phyloP scores from a whole-genome alignment of 169 alveolate species.

The Cardiosporidium cionae region DNA sequence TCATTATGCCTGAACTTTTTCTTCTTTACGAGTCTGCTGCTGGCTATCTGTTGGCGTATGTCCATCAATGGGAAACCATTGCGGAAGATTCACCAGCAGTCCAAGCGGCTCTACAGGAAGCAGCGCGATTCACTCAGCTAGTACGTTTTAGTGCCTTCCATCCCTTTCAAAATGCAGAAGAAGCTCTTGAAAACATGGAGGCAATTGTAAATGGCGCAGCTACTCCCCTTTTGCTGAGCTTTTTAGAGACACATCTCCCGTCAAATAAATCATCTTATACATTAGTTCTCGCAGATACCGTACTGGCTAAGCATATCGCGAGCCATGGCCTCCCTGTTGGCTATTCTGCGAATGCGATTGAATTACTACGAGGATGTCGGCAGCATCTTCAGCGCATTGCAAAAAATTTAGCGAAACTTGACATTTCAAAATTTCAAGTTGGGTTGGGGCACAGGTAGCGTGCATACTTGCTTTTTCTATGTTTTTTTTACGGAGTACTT shows the following conservation, averaged over 20 bases:
- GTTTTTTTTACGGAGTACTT: too few relatives aligned
- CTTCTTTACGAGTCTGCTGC: slow-evolving; percentile 40
- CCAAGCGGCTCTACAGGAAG: slow-evolving; percentile 23
- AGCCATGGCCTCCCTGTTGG: slow-evolving; percentile 14
- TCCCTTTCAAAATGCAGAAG: slow-evolving; percentile 31
- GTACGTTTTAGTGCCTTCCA: slow-evolving; percentile 20
- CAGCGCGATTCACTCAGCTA: slow-evolving; percentile 7
- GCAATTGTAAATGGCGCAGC: slow-evolving; percentile 22
- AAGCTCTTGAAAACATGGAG: slow-evolving; percentile 28
- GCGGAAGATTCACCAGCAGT: slow-evolving; percentile 25
- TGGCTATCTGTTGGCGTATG: slow-evolving; percentile 46
- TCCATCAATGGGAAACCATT: slow-evolving; percentile 45
- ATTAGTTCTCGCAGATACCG: slow-evolving; percentile 23
- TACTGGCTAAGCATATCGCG: slow-evolving; percentile 23
- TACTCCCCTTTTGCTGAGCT: slow-evolving; percentile 14
- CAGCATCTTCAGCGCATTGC: slow-evolving; percentile 24
- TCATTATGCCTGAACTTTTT: not conserved
- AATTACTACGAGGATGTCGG: slow-evolving; percentile 22
- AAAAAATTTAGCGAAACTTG: slow-evolving; percentile 1
- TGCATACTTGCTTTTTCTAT: too few relatives aligned
- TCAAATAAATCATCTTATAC: not conserved
- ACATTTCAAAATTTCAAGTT: slow-evolving; percentile 25
- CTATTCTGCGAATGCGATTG: slow-evolving; percentile 6
- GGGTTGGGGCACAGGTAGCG: slow-evolving; percentile 44
- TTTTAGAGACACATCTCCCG: slow-evolving; percentile 21